A percentile compares a stretch with the other conserved stretches of the same genome.
Conservation (phyloP, 2,329 filamentous ascomycete genomes). For the Colletotrichum kahawae region DNA sequence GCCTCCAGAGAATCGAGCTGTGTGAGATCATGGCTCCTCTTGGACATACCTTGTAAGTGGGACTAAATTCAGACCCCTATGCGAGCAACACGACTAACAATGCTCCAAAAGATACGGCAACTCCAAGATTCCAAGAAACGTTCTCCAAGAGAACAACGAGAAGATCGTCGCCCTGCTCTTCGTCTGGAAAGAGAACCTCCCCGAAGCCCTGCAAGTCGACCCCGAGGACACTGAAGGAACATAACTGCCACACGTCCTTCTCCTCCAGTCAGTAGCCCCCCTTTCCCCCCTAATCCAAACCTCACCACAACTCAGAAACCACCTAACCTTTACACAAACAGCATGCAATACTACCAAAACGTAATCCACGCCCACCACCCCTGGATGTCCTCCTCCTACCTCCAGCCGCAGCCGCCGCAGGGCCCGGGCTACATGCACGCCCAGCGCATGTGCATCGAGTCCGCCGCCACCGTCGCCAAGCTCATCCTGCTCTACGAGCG, state of each 20-base stretch:
- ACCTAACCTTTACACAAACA: neutral
- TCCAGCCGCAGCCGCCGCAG: constrained; percentile 22
- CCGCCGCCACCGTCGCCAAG: constrained; percentile 24
- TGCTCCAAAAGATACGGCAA: constrained; percentile 22
- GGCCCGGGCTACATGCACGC: constrained; percentile 28
- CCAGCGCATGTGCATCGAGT: constrained; percentile 26
- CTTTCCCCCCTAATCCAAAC: neutral
- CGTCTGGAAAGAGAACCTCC: constrained; percentile 25
- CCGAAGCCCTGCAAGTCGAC: constrained; percentile 23
- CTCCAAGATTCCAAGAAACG: constrained; percentile 7
- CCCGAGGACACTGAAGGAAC: constrained; percentile 17
- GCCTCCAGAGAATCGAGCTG: neutral
- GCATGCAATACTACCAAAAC: constrained; percentile 33
- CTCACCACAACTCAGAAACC: neutral
- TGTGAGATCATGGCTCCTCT: constrained; percentile 28
- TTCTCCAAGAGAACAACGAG: constrained; percentile 25
- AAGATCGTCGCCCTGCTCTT: constrained; percentile 16
- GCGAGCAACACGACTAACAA: neutral
- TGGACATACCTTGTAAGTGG: constrained; percentile 26
- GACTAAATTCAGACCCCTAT: accelerated
- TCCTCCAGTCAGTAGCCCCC: constrained; percentile 25
- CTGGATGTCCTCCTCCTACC: constrained; percentile 30
- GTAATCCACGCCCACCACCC: constrained; percentile 29
- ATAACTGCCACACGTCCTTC: constrained; percentile 28
- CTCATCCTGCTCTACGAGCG: constrained; percentile 24